A percentile compares a stretch with the other conserved stretches of the same genome.
Conservation (phyloP, 2,329 filamentous ascomycete species). For the Periglandula ipomoeae region DNA sequence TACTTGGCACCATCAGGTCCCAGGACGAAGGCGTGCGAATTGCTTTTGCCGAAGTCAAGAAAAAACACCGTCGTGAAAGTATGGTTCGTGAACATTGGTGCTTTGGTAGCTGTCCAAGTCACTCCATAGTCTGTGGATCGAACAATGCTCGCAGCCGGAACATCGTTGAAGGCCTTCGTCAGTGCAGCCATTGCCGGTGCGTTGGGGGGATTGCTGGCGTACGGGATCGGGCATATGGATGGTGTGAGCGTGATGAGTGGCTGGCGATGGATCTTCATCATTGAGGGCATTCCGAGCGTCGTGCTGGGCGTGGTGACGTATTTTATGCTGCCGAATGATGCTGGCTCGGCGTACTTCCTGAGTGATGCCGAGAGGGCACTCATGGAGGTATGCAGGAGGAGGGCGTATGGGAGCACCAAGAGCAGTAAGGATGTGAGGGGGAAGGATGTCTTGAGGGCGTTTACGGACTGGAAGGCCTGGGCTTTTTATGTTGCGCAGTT, state of each 20-base stretch:
- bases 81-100: slow-evolving; percentile 5
- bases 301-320: slow-evolving; percentile 25
- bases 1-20: slow-evolving; percentile 5
- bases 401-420: slow-evolving; percentile 38
- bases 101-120: slow-evolving; percentile 4
- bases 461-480: slow-evolving; percentile 70
- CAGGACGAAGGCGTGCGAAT: slow-evolving; percentile 4
- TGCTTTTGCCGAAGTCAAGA: slow-evolving; percentile 6
- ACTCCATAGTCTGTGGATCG: slow-evolving; percentile 5
- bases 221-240: slow-evolving; percentile 64
- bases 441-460: slow-evolving; percentile 55
- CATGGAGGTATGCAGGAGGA: slow-evolving; percentile 32
- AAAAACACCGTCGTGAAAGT: slow-evolving; percentile 5
- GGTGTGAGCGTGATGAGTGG: slow-evolving; percentile 53
- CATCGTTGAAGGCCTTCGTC: slow-evolving; percentile 35
- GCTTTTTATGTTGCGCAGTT: slow-evolving; percentile 62
- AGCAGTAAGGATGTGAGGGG: slow-evolving; percentile 39
- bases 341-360: slow-evolving; percentile 50
- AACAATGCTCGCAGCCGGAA: slow-evolving; percentile 3
- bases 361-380: slow-evolving; percentile 54
- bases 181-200: slow-evolving; percentile 63
- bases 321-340: slow-evolving; percentile 27
- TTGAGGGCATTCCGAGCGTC: slow-evolving; percentile 37
- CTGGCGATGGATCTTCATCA: slow-evolving; percentile 64
- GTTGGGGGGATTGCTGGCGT: slow-evolving; percentile 63